Conservation (phyloP, 1,139 yeast species). For the Hyphopichia pseudoburtonii region DNA sequence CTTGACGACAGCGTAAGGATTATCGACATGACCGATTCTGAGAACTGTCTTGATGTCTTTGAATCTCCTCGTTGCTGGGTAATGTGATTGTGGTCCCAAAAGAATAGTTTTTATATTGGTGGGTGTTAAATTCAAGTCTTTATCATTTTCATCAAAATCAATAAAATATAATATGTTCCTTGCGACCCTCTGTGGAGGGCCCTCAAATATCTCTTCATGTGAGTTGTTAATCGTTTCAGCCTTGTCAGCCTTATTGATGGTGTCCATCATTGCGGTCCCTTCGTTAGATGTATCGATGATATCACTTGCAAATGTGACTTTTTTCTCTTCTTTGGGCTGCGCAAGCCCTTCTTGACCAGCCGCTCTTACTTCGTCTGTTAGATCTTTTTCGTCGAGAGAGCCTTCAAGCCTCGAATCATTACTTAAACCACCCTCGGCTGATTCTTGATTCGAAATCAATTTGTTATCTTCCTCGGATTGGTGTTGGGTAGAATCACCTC, state of each 20-base stretch:
- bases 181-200: constrained; percentile 62
- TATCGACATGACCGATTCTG: constrained; percentile 44
- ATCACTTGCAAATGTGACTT: constrained; percentile 33
- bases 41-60: constrained; percentile 56
- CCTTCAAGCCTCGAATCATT: no score
- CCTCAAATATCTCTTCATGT: constrained; percentile 45
- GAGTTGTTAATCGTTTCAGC: constrained; percentile 8
- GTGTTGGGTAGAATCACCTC: no score
- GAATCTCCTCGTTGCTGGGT: constrained; percentile 53
- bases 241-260: constrained; percentile 8
- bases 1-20: constrained; percentile 39
- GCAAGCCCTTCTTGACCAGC: background rate
- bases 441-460: no score
- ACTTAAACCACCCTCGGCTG: no score
- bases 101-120: constrained; percentile 42
- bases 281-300: constrained; percentile 2
- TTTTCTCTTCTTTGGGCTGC: constrained; percentile 13
- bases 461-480: no score
- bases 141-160: constrained; percentile 40
- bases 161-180: constrained; percentile 50
- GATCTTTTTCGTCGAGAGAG: no score
- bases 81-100: constrained; percentile 60
- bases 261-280: constrained; percentile 2
- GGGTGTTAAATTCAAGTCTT: constrained; percentile 20
- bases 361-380: no score